Evolutionary conservation across 2,329 filamentous ascomycete species (phyloP).

Genomic region (Aspergillus awamori): DNA sequence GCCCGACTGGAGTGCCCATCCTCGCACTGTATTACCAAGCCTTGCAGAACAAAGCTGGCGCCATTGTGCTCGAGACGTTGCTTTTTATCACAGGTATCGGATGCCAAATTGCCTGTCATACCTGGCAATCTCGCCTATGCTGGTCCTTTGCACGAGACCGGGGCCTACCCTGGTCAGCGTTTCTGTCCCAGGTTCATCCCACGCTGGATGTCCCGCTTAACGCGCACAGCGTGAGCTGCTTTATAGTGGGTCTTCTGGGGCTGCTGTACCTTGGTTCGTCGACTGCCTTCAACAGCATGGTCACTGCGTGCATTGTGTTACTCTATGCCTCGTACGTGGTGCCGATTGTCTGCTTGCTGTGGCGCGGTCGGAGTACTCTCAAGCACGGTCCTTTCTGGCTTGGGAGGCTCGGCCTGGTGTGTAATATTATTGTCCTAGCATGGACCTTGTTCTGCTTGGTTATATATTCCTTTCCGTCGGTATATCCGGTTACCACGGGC

Average conservation of each 20-base stretch:
- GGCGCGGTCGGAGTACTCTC: conserved; percentile 48
- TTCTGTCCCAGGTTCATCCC: conserved; percentile 45
- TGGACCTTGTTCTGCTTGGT: conserved; percentile 49
- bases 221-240: conserved; percentile 48
- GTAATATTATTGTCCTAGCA: conserved; percentile 46
- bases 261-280: conserved; percentile 51
- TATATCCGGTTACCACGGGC: conserved; percentile 31
- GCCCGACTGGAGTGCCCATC: conserved; percentile 51
- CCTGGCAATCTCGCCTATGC: conserved; percentile 53
- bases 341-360: conserved; percentile 50
- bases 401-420: conserved; percentile 43
- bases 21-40: conserved; percentile 53
- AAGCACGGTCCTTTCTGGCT: conserved; percentile 51
- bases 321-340: conserved; percentile 54
- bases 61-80: conserved; percentile 49
- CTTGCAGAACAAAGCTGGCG: conserved; percentile 44
- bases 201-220: conserved; percentile 49
- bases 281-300: conserved; percentile 48
- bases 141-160: conserved; percentile 58
- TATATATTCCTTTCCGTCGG: conserved; percentile 38
- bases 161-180: conserved; percentile 50
- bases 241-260: conserved; percentile 51
- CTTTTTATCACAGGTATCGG: conserved; percentile 52
- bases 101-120: conserved; percentile 51
- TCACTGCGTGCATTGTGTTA: conserved; percentile 50